A percentile compares a stretch with the other conserved stretches of the same genome.
Evolutionary conservation across 805 yeast genomes (phyloP).

Genomic region (Candida xiaguanensis): DNA sequence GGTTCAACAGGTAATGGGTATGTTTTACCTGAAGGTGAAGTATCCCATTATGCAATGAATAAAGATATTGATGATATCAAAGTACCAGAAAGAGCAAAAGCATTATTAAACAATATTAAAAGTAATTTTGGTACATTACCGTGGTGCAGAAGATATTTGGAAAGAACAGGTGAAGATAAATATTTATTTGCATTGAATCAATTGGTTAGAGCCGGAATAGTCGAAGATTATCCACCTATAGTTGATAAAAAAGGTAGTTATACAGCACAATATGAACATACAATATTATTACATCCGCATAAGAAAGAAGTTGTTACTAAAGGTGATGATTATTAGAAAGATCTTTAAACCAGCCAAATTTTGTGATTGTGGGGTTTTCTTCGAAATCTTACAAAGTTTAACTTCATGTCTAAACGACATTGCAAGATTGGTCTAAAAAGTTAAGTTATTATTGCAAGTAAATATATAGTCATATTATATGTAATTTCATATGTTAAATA

Average conservation of each 20-base stretch:
- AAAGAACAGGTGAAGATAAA: slow-evolving; percentile 87
- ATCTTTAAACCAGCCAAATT: no score
- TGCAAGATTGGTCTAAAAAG: no score
- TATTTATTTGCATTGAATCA: slow-evolving; percentile 83
- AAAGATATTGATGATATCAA: slow-evolving; percentile 35
- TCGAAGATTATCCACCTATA: slow-evolving; percentile 91
- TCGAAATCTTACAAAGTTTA: no score
- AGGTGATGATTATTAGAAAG: slow-evolving; percentile 82
- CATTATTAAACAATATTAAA: slow-evolving; percentile 66
- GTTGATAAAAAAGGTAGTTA: slow-evolving; percentile 78
- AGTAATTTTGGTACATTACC: slow-evolving; percentile 90
- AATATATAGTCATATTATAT: no score
- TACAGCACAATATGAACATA: slow-evolving; percentile 97
- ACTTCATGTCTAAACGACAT: no score
- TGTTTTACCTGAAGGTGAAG: slow-evolving; percentile 83
- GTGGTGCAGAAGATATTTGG: slow-evolving; percentile 93
- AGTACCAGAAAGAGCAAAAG: slow-evolving; percentile 67
- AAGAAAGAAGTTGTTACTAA: slow-evolving; percentile 91
- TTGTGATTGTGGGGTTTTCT: slow-evolving; percentile 5
- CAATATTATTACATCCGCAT: slow-evolving; percentile 84
- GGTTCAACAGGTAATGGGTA: slow-evolving; percentile 96
- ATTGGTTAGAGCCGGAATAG: slow-evolving; percentile 80
- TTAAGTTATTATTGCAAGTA: neutral
- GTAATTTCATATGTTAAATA: neutral
- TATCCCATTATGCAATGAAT: slow-evolving; percentile 84